These are phyloP conservation scores for Nannochloropsis oceanica DNA, from an alignment of 108 stramenopile species.

Conservation along the genomic window DNA sequence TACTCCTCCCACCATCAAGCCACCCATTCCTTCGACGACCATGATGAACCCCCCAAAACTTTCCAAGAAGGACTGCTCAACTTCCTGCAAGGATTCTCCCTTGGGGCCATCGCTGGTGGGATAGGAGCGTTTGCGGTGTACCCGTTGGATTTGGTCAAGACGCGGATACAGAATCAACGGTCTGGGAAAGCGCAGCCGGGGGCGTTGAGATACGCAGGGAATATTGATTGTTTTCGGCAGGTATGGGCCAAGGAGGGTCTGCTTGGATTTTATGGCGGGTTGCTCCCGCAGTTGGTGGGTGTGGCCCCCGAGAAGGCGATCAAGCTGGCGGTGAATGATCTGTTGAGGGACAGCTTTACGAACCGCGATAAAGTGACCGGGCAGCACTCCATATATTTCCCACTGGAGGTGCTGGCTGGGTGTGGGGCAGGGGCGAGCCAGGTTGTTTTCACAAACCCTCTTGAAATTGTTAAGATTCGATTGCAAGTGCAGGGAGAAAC, in stretches of 20 bases:
- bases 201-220: constrained; percentile 16
- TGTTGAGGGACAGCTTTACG: constrained; percentile 8
- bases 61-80: background rate
- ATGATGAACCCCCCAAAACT: background rate
- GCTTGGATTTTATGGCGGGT: constrained; percentile 40
- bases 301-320: constrained; percentile 46
- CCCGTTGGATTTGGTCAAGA: constrained; percentile 47
- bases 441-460: constrained; percentile 21
- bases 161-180: constrained; percentile 43
- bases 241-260: constrained; percentile 24
- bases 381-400: constrained; percentile 13
- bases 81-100: constrained; percentile 9
- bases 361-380: constrained; percentile 10
- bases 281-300: constrained; percentile 41
- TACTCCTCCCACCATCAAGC: background rate
- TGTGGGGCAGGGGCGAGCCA: constrained; percentile 19
- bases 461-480: constrained; percentile 31
- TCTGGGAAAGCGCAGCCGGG: constrained; percentile 1
- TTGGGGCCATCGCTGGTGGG: constrained; percentile 34
- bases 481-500: constrained; percentile 33
- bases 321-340: constrained; percentile 27
- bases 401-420: constrained; percentile 30
- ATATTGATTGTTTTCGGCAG: constrained; percentile 38
- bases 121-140: constrained; percentile 28
- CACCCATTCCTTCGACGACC: background rate